A percentile compares a stretch with the other conserved stretches of the same genome.
Evolutionary conservation across 352 stramenopile genomes (phyloP).

Genomic region (Phytophthora agathidicida): DNA sequence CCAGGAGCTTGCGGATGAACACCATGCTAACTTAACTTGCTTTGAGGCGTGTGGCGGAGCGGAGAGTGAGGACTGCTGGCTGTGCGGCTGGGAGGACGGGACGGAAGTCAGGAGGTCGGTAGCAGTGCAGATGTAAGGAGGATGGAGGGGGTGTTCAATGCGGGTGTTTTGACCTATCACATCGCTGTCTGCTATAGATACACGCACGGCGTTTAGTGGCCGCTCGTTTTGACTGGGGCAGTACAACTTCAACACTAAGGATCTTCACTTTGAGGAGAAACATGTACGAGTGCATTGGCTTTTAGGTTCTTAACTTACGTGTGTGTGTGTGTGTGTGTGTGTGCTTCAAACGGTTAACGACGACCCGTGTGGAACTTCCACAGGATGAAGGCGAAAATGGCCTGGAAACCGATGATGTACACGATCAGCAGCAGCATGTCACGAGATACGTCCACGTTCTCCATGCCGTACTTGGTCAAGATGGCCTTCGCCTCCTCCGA

Average conservation of each 20-base stretch:
- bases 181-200: too few species aligned
- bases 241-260: too few species aligned
- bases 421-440: conserved; percentile 51
- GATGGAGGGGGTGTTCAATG: conserved; percentile 1
- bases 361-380: conserved; percentile 23
- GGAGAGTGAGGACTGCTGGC: conserved; percentile 11
- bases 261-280: too few species aligned
- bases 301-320: too few species aligned
- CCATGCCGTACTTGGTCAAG: conserved; percentile 44
- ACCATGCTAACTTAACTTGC: conserved; percentile 18
- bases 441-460: conserved; percentile 42
- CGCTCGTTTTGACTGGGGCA: conserved; percentile 11
- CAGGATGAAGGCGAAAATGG: conserved; percentile 34
- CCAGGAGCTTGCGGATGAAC: conserved; percentile 36
- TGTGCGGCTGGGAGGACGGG: conserved; percentile 12
- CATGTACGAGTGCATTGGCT: too few species aligned
- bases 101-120: conserved; percentile 10
- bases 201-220: background rate
- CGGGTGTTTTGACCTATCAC: too few species aligned
- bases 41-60: conserved; percentile 10
- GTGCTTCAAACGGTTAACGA: conserved; percentile 1
- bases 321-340: too few species aligned
- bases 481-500: conserved; percentile 18
- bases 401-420: conserved; percentile 46
- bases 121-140: background rate